Evolutionary conservation across 1,284 basidiomycete species (phyloP), one percentile per base, ranked within the genome.

Genomic region (Boletus hoseneyae): DNA sequence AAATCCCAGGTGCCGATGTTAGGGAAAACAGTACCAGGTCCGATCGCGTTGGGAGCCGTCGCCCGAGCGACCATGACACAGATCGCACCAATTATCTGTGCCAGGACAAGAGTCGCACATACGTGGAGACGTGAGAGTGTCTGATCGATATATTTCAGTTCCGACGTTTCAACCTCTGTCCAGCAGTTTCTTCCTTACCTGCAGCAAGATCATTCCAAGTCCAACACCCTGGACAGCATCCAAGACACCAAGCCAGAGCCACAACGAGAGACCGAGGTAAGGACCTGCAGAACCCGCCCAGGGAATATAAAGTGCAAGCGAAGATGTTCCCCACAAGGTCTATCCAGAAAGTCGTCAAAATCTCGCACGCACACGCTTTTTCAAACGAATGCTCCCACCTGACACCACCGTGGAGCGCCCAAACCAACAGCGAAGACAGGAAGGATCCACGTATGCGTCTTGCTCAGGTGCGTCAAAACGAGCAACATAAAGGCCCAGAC

Each of bases 201-300:
- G 91, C 16, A 96, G 83, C 15, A 96, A 77, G 64, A 96, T 95
- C 89, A 95, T 90, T 58, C 93, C 93, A 47, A 96, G 74, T 34
- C 93, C 93, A 37, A 95, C 93, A 70, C 93, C 93, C 67, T 96
- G 93, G 38, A 96, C 76, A 32, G 93, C 91, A 67, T 93, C 93
- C 42, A 96, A 76, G 34, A 96, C 93, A 64, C 92, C 93, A 12
- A 96, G 79, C 93, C 93, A 96, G 35, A 96, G 75, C 93, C 93
- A 96, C 30, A 95, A 71, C 29, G 85, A 88, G 29, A 91, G 80
- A 44, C 89, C 88, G 52, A 95, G 82, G 67, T 93, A 95, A 18
- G 93, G 90, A 16, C 93, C 93, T 8, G 78, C 82, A 11, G 62
- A 65, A 13, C 93, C 91, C 9, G 87, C 93, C 93, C 93, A 96